Evolutionary conservation across 768 basidiomycete species (phyloP), one percentile per base, ranked within the genome.

Genomic region (Tulasnella sp.): DNA sequence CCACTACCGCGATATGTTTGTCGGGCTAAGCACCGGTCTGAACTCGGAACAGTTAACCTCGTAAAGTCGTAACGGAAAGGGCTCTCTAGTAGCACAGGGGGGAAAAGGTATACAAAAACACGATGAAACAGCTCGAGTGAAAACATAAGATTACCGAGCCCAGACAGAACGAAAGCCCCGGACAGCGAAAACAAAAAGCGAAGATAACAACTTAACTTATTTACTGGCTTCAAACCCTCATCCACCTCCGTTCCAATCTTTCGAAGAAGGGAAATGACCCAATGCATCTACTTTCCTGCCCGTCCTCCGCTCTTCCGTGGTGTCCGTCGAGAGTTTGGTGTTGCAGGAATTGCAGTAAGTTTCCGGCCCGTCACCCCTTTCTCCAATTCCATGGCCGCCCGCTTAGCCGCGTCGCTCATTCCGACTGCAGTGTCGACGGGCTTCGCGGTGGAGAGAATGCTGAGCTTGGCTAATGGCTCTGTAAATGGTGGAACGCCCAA

Each of bases 321-420:
- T 24, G 78, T 79, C 14, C 73, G 71, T 44, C 78, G 78, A 38
- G 76, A 38, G 39, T 58, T 77, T n/a, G 78, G 78, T 31, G 78
- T 79, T 38, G 73, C 73, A 79, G 78, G 78, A 40, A 79, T 79
- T 7, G 78, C 78, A 14, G 78, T 79, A 36, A 79, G 44, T 48
- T 48, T 72, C 19, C 78, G 39, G 19, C 71, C 71, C 19, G 71
- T 71, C 10, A 79, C 78, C 14, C 78, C 78, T 72, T 40, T 72
- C 56, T 79, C 78, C 9, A 72, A 31, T 18, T 79, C 78, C 78
- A 79, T n/a, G 27, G 78, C 78, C 24, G 78, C 78, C 6, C 56
- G 42, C 56, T 58, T 72, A 21, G 78, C 78, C n/a, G 78, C 78
- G 44, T 79, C 78, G 44, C 78, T 79, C 56, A 19, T 62, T 76